Evolutionary conservation across 345 rosid genomes (phyloP), one percentile per base, ranked within the genome.

Genomic region (Melaleuca quinquenervia): DNA sequence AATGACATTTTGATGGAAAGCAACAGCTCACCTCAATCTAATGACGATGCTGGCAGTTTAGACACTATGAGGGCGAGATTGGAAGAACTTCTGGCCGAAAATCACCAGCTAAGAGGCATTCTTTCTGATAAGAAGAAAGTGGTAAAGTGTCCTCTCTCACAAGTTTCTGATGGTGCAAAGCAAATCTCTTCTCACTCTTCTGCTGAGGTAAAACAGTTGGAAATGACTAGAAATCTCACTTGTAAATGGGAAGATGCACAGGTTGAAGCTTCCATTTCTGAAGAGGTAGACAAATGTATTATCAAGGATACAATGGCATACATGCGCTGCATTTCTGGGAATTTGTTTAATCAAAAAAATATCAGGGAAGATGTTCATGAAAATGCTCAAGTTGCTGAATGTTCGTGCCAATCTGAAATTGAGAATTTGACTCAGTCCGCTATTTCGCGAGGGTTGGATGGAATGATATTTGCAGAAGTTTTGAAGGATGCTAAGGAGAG

Each of bases 401-500:
- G 70, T 75, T 41, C 85, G 87, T 84, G 86, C 84, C 89, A 58
- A 58, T 41, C 84, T 82, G 91, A 89, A 50, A 85, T 88, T 90
- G 92, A 89, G 84, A 96, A 93, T 84, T 88, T 89, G 50, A 86
- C 91, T 51, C 94, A 91, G 86, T 86, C 92, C 20, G 84, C 86
- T 83, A 82, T 92, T 24, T 83, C 55, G 88, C 92, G 91, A 88
- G 94, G 85, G 56, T 84, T 95, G 49, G 85, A 84, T 70, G 91
- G 85, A 76, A 86, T 90, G 32, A 76, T 93, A 84, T 90, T 88
- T 56, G 87, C 84, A 89, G 96, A 91, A 89, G 86, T 94, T 82
- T 87, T 95, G 82, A 91, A 88, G 90, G 97, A 94, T 89, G 97
- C 96, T 41, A 88, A 87, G 88, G 90, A 89, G 90, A 90, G 91